Evolutionary conservation across 441 rosid species (phyloP).

Genomic region (Biscutella laevigata): DNA sequence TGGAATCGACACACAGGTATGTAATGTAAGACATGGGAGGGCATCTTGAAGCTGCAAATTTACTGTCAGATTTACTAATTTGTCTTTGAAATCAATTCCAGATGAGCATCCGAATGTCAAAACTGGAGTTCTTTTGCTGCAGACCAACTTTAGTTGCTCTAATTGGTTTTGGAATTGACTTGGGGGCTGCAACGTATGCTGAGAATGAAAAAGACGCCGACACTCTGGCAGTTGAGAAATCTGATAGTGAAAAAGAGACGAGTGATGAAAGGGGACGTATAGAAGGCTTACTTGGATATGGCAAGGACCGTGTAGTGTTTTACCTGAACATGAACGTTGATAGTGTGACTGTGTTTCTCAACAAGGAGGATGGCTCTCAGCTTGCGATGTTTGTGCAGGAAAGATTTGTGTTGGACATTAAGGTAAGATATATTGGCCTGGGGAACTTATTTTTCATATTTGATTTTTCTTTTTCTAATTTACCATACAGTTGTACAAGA

Average conservation of each 20-base stretch:
- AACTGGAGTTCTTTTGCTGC: constrained; percentile 89
- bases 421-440: constrained; percentile 41
- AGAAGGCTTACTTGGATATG: constrained; percentile 92
- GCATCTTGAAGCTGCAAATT: constrained; percentile 4
- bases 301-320: constrained; percentile 93
- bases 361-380: constrained; percentile 95
- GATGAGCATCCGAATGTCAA: constrained; percentile 98
- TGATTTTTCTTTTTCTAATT: constrained; percentile 5
- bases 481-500: background rate
- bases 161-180: constrained; percentile 84
- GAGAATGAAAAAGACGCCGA: constrained; percentile 28
- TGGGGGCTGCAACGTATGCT: constrained; percentile 38
- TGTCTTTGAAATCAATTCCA: constrained; percentile 35
- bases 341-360: constrained; percentile 84
- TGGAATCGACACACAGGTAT: constrained; percentile 92
- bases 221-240: constrained; percentile 37
- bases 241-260: constrained; percentile 48
- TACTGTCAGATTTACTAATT: constrained; percentile 27
- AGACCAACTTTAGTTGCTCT: constrained; percentile 94
- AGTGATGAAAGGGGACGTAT: constrained; percentile 63
- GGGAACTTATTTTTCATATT: constrained; percentile 1
- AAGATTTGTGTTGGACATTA: constrained; percentile 80
- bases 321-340: constrained; percentile 82
- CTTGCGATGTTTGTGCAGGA: constrained; percentile 97
- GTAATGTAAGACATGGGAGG: constrained; percentile 18